Conservation (phyloP, 2,329 filamentous ascomycete species). For the Botryosphaeria dothidea region DNA sequence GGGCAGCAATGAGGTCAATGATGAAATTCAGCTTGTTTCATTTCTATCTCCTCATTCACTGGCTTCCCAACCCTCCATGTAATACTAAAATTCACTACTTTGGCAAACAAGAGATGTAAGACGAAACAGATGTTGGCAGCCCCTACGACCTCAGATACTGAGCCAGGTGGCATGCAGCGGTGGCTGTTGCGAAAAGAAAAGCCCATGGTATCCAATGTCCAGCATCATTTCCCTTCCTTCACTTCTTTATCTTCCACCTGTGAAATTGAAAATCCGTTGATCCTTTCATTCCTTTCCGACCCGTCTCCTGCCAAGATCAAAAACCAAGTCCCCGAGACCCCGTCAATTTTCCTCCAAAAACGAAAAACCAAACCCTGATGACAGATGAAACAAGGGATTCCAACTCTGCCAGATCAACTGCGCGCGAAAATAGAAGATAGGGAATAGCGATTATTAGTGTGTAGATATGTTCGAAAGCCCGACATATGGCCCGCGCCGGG, state of each 20-base stretch:
- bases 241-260: neutral
- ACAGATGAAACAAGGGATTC: constrained; percentile 9
- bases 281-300: neutral
- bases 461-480: neutral
- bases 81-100: constrained; percentile 16
- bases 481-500: neutral
- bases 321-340: neutral
- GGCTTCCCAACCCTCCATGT: neutral
- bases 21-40: constrained; percentile 17
- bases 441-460: constrained; percentile 11
- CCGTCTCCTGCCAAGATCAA: constrained; percentile 1
- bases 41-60: constrained; percentile 3
- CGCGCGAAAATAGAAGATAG: neutral
- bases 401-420: constrained; percentile 13
- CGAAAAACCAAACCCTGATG: constrained; percentile 1
- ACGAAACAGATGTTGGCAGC: constrained; percentile 9
- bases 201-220: constrained; percentile 12
- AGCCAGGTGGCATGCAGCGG: neutral
- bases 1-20: neutral
- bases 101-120: constrained; percentile 9
- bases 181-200: constrained; percentile 1
- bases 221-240: constrained; percentile 9
- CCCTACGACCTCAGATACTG: neutral
- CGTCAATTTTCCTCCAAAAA: constrained; percentile 5
- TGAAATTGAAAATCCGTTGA: constrained; percentile 7